Base-by-base conservation (phyloP, 495 filamentous ascomycete genomes). In the Geopyxis carbonaria region DNA sequence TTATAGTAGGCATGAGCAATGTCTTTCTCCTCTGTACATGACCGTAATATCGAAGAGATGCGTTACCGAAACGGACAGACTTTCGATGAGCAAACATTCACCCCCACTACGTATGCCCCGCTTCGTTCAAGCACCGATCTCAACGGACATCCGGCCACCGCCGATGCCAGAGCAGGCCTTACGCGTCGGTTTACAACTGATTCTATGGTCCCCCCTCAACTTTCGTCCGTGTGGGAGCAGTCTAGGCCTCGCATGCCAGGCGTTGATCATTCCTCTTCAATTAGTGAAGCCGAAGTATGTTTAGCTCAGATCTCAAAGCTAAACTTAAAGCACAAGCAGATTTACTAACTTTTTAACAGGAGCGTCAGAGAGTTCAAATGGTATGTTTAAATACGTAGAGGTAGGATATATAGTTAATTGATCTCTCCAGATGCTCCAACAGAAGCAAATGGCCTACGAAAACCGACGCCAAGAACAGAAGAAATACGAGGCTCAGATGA, bases 171-270 rank as follows among this genome's bases (percentile, higher is more conserved):
- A 58, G 67, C 69, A 29, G 76, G 73, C 46, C 64, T 93, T 46
- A 81, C 85, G 59, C 78, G 89, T 58, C 78, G 89, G 44, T 94
- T 94, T 64, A 97, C 89, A 40, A 89, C 84, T 20, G 82, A 89
- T 51, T 78, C 81, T 4, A 47, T 56, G 51, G 50, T 42, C 19
- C 45, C 50, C 34, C 31, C 49, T 22, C 38, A 48, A 19, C 29
- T 53, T 29, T n/a, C 15, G 5, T 40, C 42, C 13, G 35, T 43
- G 19, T 55, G 51, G 51, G 51, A 55, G 24, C 36, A 33, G 20
- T 22, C 40, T 16, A 45, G 47, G 31, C 40, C 52, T 8, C 51
- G 53, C 25, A 55, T 55, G 41, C 47, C 51, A 32, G 32, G 61
- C 25, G 61, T 67, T 41, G 75, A 79, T 43, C 60, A 67, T 15